These are phyloP conservation scores for Aegilops longissima DNA, from an alignment of 176 grass and related monocot species.

Conservation along the genomic window DNA sequence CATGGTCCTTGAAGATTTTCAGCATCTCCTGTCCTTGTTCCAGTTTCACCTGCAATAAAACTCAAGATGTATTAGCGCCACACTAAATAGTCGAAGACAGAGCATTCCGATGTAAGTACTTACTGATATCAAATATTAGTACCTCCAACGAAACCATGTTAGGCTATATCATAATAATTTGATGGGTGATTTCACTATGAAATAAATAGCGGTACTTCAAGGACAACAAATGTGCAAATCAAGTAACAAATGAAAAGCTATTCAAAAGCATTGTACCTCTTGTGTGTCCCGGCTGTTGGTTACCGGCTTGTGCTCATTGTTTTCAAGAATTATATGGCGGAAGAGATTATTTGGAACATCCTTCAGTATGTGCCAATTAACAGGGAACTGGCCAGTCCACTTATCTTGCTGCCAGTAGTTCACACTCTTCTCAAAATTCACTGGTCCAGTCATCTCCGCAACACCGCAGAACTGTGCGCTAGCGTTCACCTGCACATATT, in stretches of 20 bases:
- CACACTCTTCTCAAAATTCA: slow-evolving; percentile 81
- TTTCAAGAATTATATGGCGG: slow-evolving; percentile 80
- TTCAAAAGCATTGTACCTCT: slow-evolving; percentile 38
- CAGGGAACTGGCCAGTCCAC: slow-evolving; percentile 78
- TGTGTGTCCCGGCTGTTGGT: slow-evolving; percentile 82
- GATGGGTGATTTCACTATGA: neutral
- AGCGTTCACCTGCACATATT: slow-evolving; percentile 63
- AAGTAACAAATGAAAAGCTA: neutral
- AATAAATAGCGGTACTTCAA: neutral
- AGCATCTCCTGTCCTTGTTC: slow-evolving; percentile 77
- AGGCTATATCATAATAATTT: neutral
- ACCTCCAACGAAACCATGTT: neutral
- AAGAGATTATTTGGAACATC: slow-evolving; percentile 84
- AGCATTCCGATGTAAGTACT: neutral
- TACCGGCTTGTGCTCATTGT: slow-evolving; percentile 77
- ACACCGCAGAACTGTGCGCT: slow-evolving; percentile 83
- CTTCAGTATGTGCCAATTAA: slow-evolving; percentile 79
- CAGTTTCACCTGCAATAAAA: slow-evolving; percentile 54
- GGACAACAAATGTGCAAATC: neutral
- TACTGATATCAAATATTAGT: neutral
- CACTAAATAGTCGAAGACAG: neutral
- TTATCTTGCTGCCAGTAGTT: slow-evolving; percentile 87
- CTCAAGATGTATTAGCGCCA: neutral
- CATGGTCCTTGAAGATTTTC: slow-evolving; percentile 60
- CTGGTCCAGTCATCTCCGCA: slow-evolving; percentile 76